A percentile compares a stretch with the other conserved stretches of the same genome.
phyloP scores from a whole-genome alignment of 305 asterid genomes.

The Ruellia speciosa region DNA sequence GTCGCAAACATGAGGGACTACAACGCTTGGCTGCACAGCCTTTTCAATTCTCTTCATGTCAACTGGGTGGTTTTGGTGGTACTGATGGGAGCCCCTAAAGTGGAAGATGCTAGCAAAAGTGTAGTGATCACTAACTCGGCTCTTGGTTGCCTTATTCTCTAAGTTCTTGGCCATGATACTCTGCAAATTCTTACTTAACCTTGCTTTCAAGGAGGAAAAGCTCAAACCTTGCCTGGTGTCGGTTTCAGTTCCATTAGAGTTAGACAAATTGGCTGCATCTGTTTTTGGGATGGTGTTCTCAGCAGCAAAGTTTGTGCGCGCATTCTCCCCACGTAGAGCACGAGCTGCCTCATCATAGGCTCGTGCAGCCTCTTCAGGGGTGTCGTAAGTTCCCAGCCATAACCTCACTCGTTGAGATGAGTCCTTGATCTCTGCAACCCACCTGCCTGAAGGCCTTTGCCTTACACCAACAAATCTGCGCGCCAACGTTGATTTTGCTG shows the following conservation, averaged over 20 bases:
- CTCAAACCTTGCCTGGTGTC: conserved; percentile 44
- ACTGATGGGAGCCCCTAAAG: conserved; percentile 42
- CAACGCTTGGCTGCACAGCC: conserved; percentile 65
- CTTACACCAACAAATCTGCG: conserved; percentile 73
- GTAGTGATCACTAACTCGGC: conserved; percentile 77
- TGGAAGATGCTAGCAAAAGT: conserved; percentile 76
- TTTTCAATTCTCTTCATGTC: conserved; percentile 55
- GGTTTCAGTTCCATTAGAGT: conserved; percentile 17
- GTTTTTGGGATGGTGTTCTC: conserved; percentile 14
- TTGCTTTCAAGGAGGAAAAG: conserved; percentile 68
- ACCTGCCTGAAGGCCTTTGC: conserved; percentile 78
- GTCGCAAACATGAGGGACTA: conserved; percentile 45
- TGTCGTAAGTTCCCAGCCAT: conserved; percentile 87
- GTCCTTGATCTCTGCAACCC: conserved; percentile 94
- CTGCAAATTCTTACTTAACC: conserved; percentile 70
- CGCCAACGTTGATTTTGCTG: conserved; percentile 18
- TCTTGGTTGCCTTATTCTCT: conserved; percentile 49
- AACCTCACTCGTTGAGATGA: conserved; percentile 66
- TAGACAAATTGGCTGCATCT: conserved; percentile 8
- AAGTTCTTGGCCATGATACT: conserved; percentile 66
- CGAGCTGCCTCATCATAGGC: conserved; percentile 88
- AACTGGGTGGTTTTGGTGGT: conserved; percentile 31
- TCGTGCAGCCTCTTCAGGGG: conserved; percentile 85
- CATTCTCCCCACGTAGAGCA: conserved; percentile 79
- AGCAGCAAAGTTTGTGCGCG: conserved; percentile 61